Base-by-base conservation (phyloP, 108 stramenopile species). In the Nannochloropsis gaditana region DNA sequence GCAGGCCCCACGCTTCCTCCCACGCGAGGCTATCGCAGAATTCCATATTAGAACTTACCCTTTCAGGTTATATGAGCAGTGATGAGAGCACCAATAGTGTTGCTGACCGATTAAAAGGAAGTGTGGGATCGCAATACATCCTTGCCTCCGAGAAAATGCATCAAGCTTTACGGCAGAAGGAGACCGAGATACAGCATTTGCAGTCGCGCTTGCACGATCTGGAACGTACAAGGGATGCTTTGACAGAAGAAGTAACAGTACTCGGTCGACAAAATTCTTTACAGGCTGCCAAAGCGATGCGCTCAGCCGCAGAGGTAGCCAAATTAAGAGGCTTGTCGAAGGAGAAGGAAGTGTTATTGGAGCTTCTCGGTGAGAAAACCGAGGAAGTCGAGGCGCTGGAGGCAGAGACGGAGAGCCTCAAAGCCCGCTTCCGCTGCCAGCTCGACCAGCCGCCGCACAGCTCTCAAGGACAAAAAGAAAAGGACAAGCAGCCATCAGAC, bases 361-460 rank as follows among this genome's bases (percentile, higher is more conserved):
- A 87, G 11, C 43, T 87, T 1, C 83, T 87, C 11, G 87, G 87
- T 44, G 87, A 87, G 80, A 87, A 87, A 80, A 84, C 87, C 21
- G 87, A 87, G 42, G 87, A 87, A 43, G 11, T 87, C 9, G 87
- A 87, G 15, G 83, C 83, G n/a, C 41, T 87, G 80, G 83, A 87
- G 83, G 83, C 47, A 43, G 80, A 81, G 21, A 81, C 41, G 41
- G 80, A 73, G 59, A 73, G 19, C 19, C 59, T 73, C 5, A 73
- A 73, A 73, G 59, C 59, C 19, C 59, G n/a, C 59, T 73, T 73
- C 59, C 59, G 59, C 5, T 2, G 59, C 19, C 59, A 73, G 59
- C 59, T 73, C 59, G 59, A 73, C 59, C 59, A 73, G 8, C 15
- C n/a, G 4, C 59, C 31, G 31, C 31, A 31, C 31, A 31, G 31